These are phyloP conservation scores for Medicago lupulina DNA, from an alignment of 306 rosid species.

Conservation along the genomic window DNA sequence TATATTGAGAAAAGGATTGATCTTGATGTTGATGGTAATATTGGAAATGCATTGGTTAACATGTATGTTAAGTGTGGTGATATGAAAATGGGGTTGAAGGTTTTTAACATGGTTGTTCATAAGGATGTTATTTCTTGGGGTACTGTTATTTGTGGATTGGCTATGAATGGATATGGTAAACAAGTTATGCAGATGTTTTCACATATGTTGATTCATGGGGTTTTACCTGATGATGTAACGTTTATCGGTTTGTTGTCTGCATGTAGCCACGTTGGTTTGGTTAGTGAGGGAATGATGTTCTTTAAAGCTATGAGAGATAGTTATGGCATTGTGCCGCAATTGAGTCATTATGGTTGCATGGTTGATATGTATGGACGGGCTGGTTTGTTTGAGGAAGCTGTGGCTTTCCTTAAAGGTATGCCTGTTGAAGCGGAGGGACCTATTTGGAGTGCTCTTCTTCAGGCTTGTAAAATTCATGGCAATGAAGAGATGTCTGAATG, in stretches of 20 bases:
- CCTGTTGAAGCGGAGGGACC: slow-evolving; percentile 54
- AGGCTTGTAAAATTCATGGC: slow-evolving; percentile 73
- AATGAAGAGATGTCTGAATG: slow-evolving; percentile 60
- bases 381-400: slow-evolving; percentile 69
- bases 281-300: slow-evolving; percentile 54
- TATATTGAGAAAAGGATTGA: slow-evolving; percentile 53
- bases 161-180: slow-evolving; percentile 73
- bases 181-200: slow-evolving; percentile 62
- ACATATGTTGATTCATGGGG: slow-evolving; percentile 70
- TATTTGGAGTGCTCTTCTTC: slow-evolving; percentile 77
- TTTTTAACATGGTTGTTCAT: slow-evolving; percentile 48
- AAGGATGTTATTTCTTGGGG: slow-evolving; percentile 83
- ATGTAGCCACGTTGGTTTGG: slow-evolving; percentile 68
- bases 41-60: slow-evolving; percentile 80
- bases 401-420: slow-evolving; percentile 52
- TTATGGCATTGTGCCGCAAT: slow-evolving; percentile 53
- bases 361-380: slow-evolving; percentile 60
- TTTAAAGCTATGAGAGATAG: slow-evolving; percentile 66
- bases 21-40: slow-evolving; percentile 50
- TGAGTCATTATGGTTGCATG: slow-evolving; percentile 57
- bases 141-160: slow-evolving; percentile 70
- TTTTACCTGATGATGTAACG: slow-evolving; percentile 69
- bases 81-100: slow-evolving; percentile 52
- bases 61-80: slow-evolving; percentile 77
- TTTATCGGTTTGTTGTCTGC: slow-evolving; percentile 73